Base-by-base conservation (phyloP, 768 basidiomycete species). In the Tricholoma matsutake region DNA sequence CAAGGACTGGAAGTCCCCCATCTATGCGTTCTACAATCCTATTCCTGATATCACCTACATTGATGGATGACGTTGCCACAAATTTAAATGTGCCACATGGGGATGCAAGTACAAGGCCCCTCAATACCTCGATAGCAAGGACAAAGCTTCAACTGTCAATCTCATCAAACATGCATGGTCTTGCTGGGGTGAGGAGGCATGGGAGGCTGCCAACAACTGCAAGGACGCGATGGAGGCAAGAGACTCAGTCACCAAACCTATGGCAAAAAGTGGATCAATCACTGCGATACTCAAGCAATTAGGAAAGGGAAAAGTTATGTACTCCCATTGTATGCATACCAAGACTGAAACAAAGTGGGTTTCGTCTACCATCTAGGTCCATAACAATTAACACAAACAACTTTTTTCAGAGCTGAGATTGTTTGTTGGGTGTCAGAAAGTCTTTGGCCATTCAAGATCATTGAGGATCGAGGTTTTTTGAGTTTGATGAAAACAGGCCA, bases 121-220 rank as follows among this genome's bases (percentile, higher is more conserved):
- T 7, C 58, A 47, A 22, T 64, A 59, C 53, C 61, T 64, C 31
- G 51, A 59, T 49, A 64, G 43, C 9, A 61, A 64, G 49, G 64
- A 64, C 45, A 41, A 22, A 16, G 16, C 47, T 10, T 62, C 61
- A 16, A 62, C 57, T 29, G 31, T 47, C 16, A 61, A 57, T 28
- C 35, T 64, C 11, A 49, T 51, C 53, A 61, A 56, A n/a, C 63
- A 64, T 18, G 34, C 39, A 14, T 41, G 54, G 25, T 7, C 2
- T 25, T 53, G 61, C 25, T 58, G 57, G 61, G 57, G 57, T 16
- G 28, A n/a, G n/a, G n/a, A n/a, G n/a, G n/a, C n/a, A n/a, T n/a
- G n/a, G n/a, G n/a, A n/a, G n/a, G n/a, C n/a, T 53, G 14, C 35
- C 41, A 32, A 51, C 43, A 37, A 29, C 29, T 29, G 49, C 57